phyloP scores from a whole-genome alignment of 768 basidiomycete genomes.

The Tubosaeta sp. region DNA sequence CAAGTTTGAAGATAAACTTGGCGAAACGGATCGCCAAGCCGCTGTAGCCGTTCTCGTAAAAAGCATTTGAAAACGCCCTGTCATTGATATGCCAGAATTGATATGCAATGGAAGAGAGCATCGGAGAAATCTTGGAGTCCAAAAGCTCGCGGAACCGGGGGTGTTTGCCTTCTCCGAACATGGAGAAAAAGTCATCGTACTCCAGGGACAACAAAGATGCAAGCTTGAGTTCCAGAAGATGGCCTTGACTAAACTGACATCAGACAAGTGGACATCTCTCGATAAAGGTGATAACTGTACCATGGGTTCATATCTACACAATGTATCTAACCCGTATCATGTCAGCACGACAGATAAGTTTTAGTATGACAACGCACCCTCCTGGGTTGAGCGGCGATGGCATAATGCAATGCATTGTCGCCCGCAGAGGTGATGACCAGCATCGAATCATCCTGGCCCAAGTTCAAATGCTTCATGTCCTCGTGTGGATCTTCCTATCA shows the following conservation, averaged over 20 bases:
- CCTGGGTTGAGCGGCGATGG: conserved; percentile 57
- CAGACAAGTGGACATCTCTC: background rate
- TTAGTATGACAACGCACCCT: conserved; percentile 32
- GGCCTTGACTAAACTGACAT: conserved; percentile 50
- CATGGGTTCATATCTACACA: conserved; percentile 74
- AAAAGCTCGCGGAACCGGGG: conserved; percentile 55
- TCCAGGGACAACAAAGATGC: conserved; percentile 54
- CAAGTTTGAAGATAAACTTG: conserved; percentile 51
- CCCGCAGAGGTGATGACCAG: conserved; percentile 76
- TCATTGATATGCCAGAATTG: conserved; percentile 72
- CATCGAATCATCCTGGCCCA: conserved; percentile 60
- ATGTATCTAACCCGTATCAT: conserved; percentile 42
- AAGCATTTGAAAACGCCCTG: conserved; percentile 44
- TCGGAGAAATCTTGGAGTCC: conserved; percentile 57
- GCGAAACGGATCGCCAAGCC: conserved; percentile 65
- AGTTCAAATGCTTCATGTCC: conserved; percentile 60
- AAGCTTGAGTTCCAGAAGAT: conserved; percentile 75
- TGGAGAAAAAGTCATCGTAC: conserved; percentile 57
- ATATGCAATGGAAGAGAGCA: conserved; percentile 67
- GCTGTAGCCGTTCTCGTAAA: conserved; percentile 67
- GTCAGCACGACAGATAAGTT: background rate
- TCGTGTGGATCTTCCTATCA: conserved; percentile 66
- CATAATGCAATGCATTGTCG: conserved; percentile 78
- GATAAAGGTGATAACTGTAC: conserved; percentile 18
- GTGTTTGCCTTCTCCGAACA: conserved; percentile 67